These are phyloP conservation scores for Strobilomyces confusus DNA, from an alignment of 768 basidiomycete genomes.

Conservation along the genomic window DNA sequence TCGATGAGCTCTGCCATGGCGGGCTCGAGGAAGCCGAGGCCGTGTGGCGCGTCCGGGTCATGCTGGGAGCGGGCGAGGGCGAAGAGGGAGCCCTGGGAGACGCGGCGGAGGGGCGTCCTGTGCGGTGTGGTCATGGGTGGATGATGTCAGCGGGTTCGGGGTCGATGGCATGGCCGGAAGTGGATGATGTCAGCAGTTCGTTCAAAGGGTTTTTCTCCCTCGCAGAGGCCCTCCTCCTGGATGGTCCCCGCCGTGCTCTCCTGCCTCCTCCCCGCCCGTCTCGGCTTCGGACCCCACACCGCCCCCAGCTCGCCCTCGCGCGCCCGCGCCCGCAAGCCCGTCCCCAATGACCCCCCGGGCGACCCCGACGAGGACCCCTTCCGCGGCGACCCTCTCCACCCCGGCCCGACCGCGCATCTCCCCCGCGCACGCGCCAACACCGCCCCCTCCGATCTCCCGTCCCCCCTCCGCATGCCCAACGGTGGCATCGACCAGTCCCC, in stretches of 20 bases:
- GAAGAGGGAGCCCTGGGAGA: conserved; percentile 89
- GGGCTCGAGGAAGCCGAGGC: conserved; percentile 81
- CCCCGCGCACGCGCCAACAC: conserved; percentile 29
- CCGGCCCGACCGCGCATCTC: too few species aligned
- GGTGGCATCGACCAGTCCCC: conserved; percentile 72
- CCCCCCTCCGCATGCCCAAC: conserved; percentile 41
- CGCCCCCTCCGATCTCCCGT: conserved; percentile 26
- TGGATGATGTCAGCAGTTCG: too few species aligned
- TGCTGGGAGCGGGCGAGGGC: conserved; percentile 71
- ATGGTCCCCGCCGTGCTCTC: conserved; percentile 36
- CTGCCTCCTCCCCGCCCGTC: conserved; percentile 38
- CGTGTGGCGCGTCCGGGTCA: conserved; percentile 72
- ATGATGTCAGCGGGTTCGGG: conserved; percentile 13
- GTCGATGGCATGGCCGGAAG: too few species aligned
- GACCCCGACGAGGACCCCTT: conserved; percentile 34
- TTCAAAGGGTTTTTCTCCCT: too few species aligned
- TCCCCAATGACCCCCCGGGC: conserved; percentile 39
- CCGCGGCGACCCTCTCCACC: conserved; percentile 25
- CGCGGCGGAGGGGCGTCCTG: conserved; percentile 80
- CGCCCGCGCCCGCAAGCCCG: conserved; percentile 12
- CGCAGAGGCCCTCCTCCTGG: too few species aligned
- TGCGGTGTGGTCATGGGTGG: conserved; percentile 33
- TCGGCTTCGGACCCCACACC: conserved; percentile 25
- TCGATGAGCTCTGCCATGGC: conserved; percentile 84
- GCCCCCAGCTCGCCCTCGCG: conserved; percentile 6